These are phyloP conservation scores for Stephanodiscus minutulus DNA, from an alignment of 108 stramenopile genomes.

Conservation along the genomic window DNA sequence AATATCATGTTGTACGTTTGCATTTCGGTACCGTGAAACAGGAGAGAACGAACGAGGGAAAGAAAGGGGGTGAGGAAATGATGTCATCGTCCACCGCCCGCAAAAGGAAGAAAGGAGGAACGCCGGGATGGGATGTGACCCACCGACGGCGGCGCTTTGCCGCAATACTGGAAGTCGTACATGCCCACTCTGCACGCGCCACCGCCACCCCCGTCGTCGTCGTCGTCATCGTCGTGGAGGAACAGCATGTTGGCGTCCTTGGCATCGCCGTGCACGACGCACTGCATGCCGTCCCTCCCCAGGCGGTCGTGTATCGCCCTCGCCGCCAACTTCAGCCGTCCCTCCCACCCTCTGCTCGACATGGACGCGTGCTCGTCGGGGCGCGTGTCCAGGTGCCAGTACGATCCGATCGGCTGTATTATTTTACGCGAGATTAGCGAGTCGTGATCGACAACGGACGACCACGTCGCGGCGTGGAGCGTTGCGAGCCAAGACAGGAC, in stretches of 20 bases:
- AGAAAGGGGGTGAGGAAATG: neutral
- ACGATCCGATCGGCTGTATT: constrained; percentile 61
- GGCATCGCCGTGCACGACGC: constrained; percentile 70
- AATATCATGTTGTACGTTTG: no score
- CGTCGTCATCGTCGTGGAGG: neutral
- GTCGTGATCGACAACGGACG: constrained; percentile 24
- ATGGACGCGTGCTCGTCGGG: constrained; percentile 72
- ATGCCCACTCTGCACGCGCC: constrained; percentile 34
- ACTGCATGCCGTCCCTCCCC: constrained; percentile 68
- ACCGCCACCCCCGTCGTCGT: neutral
- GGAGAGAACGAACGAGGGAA: neutral
- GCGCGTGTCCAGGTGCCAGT: constrained; percentile 82
- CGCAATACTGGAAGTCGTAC: constrained; percentile 82
- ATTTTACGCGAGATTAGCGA: constrained; percentile 14
- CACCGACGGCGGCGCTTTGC: constrained; percentile 60
- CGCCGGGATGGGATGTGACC: no score
- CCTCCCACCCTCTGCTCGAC: constrained; percentile 65
- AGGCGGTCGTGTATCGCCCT: constrained; percentile 65
- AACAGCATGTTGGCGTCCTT: constrained; percentile 76
- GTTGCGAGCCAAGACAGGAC: constrained; percentile 62
- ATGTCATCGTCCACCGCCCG: no score
- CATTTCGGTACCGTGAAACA: no score
- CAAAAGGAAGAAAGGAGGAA: no score
- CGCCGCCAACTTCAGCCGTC: constrained; percentile 69
- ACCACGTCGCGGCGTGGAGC: constrained; percentile 76